A percentile compares a stretch with the other conserved stretches of the same genome.
These are phyloP conservation scores for Citrus cavaleriei DNA, from an alignment of 345 rosid species.

Conservation along the genomic window DNA sequence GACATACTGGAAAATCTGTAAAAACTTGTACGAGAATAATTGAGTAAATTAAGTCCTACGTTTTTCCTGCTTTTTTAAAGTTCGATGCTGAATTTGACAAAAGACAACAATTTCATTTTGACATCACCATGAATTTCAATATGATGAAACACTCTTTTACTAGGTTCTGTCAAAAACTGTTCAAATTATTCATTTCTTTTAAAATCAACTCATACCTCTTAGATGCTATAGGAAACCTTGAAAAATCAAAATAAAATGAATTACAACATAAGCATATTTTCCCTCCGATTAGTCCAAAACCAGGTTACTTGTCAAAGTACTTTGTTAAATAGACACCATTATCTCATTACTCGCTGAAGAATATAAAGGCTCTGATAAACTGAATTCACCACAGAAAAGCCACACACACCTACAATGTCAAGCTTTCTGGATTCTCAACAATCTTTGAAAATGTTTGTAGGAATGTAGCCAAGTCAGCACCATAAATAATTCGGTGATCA, in stretches of 20 bases:
- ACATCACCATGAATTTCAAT: neutral
- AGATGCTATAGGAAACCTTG: conserved; percentile 7
- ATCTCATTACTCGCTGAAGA: conserved; percentile 1
- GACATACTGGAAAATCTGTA: no score
- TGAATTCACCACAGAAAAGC: conserved; percentile 1
- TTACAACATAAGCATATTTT: conserved; percentile 9
- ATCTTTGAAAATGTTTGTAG: conserved; percentile 91
- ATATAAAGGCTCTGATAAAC: neutral
- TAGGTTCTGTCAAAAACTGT: conserved; percentile 7
- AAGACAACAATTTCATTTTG: neutral
- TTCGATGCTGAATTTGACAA: no score
- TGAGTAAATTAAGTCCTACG: neutral
- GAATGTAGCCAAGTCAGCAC: conserved; percentile 95
- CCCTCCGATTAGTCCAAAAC: conserved; percentile 8
- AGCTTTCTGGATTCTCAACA: conserved; percentile 74
- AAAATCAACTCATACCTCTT: neutral
- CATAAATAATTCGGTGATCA: conserved; percentile 85
- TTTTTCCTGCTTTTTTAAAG: neutral
- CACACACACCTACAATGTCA: conserved; percentile 52
- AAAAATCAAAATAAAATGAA: conserved; percentile 12
- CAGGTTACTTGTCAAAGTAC: conserved; percentile 11
- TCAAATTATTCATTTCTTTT: conserved; percentile 16
- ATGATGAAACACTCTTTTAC: neutral
- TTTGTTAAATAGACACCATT: conserved; percentile 8
- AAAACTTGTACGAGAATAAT: no score